Evolutionary conservation across 2,329 filamentous ascomycete species (phyloP), one percentile per base, ranked within the genome.

Genomic region (Neonectria magnoliae): DNA sequence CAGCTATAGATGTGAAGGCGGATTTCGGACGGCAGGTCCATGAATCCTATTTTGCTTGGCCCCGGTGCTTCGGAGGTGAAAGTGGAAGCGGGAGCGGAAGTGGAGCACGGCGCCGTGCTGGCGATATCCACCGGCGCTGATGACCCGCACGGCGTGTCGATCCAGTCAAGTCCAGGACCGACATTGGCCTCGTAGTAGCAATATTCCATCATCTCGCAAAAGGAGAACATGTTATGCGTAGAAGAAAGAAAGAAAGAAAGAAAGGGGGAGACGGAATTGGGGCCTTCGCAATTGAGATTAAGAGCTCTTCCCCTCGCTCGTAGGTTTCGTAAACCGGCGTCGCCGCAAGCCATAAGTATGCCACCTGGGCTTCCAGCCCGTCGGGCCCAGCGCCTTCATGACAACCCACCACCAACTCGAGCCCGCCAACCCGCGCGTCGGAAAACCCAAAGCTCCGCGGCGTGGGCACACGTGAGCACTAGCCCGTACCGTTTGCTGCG

Each of bases 1-100:
- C 80, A 81, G 57, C 71, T 66, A 70, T 85, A 86, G 36, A 86
- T 82, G 58, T 81, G 77, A 13, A 83, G 77, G 14, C 84, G 79
- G 53, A 85, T 76, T 68, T 86, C 84, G 14, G 78, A 68, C 1
- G 83, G 82, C 5, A 84, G 72, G 47, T 65, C 62, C 14, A 54
- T 41, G 18, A 62, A 56, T 2, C 58, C 45, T 27, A 27, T 31
- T 7, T 4, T 41, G 41, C 22, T 41, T 31, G 31, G 13, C 44
- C 25, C 8, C 16, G 13, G 20, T 14, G 41, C 47, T 13, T 50
- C 50, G 48, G 29, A 16, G 25, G 18, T 36, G 41, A 18, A 41
- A 41, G n/a, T 25, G n/a, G 52, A 20, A 38, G n/a, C 47, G 38
- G 52, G 5, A 38, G 27, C 36, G 25, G 51, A 41, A 16, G 53